Percentiles rank a stretch among this genome's conserved stretches.
Evolutionary conservation across 768 basidiomycete genomes (phyloP).

Genomic region (Agaricus subrufescens): DNA sequence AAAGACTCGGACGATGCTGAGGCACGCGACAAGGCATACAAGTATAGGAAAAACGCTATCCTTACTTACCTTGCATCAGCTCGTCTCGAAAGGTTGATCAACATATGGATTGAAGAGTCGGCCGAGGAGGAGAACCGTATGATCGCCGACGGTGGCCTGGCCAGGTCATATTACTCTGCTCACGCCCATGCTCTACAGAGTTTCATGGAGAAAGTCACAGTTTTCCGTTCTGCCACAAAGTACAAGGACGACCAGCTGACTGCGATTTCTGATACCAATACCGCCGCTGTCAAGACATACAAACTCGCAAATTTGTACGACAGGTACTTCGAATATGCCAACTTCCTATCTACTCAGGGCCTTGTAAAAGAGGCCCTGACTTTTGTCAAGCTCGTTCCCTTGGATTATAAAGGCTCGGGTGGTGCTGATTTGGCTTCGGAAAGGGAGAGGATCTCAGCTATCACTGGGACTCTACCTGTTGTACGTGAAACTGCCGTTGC

Average conservation of each 20-base stretch:
- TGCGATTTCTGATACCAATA: constrained; percentile 14
- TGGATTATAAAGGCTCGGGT: constrained; percentile 61
- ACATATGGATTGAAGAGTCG: constrained; percentile 91
- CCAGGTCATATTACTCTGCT: constrained; percentile 64
- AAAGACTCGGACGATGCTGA: constrained; percentile 46
- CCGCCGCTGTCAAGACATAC: constrained; percentile 58
- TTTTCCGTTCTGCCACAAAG: constrained; percentile 83
- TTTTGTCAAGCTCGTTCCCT: constrained; percentile 77
- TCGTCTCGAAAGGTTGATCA: constrained; percentile 79
- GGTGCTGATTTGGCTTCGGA: constrained; percentile 33
- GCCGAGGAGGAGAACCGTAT: constrained; percentile 72
- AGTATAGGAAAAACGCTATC: constrained; percentile 82
- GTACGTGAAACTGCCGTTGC: constrained; percentile 17
- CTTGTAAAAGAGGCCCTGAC: constrained; percentile 75
- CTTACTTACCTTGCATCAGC: constrained; percentile 92
- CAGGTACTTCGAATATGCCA: constrained; percentile 93
- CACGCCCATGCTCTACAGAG: constrained; percentile 86
- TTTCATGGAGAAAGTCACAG: constrained; percentile 94
- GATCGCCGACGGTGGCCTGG: constrained; percentile 30
- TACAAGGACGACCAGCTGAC: constrained; percentile 74
- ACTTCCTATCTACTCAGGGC: constrained; percentile 88
- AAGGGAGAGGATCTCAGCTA: constrained; percentile 33
- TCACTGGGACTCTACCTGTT: constrained; percentile 21
- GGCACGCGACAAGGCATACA: constrained; percentile 32
- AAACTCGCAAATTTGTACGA: constrained; percentile 87